phyloP scores from a whole-genome alignment of 2,329 filamentous ascomycete genomes.

The Microdochium paspali region DNA sequence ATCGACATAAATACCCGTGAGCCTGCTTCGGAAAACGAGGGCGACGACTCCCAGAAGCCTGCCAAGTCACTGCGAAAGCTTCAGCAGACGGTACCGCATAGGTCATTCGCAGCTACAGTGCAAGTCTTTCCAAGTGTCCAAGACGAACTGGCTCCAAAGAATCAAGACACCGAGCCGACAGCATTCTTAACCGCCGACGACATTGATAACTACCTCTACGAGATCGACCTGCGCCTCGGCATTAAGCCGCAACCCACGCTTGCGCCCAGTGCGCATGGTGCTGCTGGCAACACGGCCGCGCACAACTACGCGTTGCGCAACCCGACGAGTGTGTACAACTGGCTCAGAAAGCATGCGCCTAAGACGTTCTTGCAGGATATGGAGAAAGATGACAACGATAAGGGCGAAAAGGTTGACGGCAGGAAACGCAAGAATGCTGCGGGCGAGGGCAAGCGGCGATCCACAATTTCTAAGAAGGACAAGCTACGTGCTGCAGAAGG shows the following conservation, averaged over 20 bases:
- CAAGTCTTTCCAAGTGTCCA: constrained; percentile 52
- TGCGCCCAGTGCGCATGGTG: constrained; percentile 35
- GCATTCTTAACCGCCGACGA: constrained; percentile 61
- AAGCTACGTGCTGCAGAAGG: constrained; percentile 19
- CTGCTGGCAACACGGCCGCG: constrained; percentile 19
- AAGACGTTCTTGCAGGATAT: constrained; percentile 78
- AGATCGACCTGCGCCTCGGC: constrained; percentile 45
- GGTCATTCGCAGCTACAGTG: constrained; percentile 41
- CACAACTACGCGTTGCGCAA: constrained; percentile 55
- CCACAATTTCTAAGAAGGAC: constrained; percentile 22
- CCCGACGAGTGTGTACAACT: constrained; percentile 89
- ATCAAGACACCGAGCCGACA: constrained; percentile 47
- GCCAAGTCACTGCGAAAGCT: constrained; percentile 41
- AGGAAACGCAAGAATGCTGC: constrained; percentile 20
- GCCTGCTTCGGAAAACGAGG: constrained; percentile 32
- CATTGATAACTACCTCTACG: constrained; percentile 64
- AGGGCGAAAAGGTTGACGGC: constrained; percentile 25
- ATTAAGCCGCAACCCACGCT: constrained; percentile 36
- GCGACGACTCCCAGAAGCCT: constrained; percentile 23
- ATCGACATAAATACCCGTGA: constrained; percentile 55
- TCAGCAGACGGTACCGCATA: constrained; percentile 41
- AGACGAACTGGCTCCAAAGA: constrained; percentile 36
- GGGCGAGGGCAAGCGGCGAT: constrained; percentile 14
- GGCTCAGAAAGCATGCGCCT: constrained; percentile 78
- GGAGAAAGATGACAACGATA: constrained; percentile 31